Conservation (phyloP, 805 yeast species). For the Starmerella sp. region DNA sequence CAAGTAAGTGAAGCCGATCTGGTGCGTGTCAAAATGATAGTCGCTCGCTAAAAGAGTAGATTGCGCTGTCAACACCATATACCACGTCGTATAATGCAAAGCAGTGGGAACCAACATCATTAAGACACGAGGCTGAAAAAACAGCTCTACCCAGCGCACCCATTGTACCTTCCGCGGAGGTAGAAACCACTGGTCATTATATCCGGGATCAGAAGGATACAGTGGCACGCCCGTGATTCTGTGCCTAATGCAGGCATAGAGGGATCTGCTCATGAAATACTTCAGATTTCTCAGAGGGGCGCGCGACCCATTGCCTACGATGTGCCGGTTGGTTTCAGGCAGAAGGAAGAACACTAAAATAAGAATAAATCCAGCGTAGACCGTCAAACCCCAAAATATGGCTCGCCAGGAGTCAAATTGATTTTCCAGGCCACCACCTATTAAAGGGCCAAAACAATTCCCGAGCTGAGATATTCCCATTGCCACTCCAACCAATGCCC, state of each 20-base stretch:
- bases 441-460: conserved; percentile 65
- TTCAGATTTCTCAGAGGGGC: conserved; percentile 27
- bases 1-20: conserved; percentile 60
- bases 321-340: conserved; percentile 65
- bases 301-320: conserved; percentile 67
- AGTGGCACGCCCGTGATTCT: conserved; percentile 22
- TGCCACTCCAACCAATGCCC: conserved; percentile 55
- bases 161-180: conserved; percentile 15
- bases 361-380: conserved; percentile 43
- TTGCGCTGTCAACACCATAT: conserved; percentile 55
- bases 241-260: conserved; percentile 20
- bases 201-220: conserved; percentile 15
- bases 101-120: conserved; percentile 47
- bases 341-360: conserved; percentile 33
- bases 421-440: conserved; percentile 42
- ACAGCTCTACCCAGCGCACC: conserved; percentile 33
- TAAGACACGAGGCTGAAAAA: conserved; percentile 37
- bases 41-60: conserved; percentile 41
- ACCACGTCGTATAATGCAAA: conserved; percentile 58
- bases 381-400: conserved; percentile 51
- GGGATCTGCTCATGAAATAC: conserved; percentile 19
- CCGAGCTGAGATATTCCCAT: conserved; percentile 62
- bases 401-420: conserved; percentile 54
- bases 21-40: conserved; percentile 43
- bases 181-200: conserved; percentile 19